Evolutionary conservation across 345 rosid genomes (phyloP), one percentile per base, ranked within the genome.

Genomic region (Cardamine resedifolia): DNA sequence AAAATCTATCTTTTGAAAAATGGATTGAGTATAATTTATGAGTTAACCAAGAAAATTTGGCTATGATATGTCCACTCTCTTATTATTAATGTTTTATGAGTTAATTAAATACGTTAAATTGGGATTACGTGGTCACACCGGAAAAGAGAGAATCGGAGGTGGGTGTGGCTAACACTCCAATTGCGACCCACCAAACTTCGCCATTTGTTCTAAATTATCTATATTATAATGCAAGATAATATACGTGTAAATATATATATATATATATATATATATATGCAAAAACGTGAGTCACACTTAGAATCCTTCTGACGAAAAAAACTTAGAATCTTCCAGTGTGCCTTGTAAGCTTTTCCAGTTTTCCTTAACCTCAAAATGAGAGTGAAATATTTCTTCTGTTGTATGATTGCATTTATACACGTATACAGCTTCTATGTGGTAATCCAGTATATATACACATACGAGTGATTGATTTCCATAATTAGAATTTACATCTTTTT

Each of bases 171-270:
- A 75, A 48, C 71, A 47, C 23, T 76, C 80, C 80, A 76, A 76
- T 70, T 70, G 80, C 80, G 72, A 76, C 72, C 79, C 80, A 76
- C 79, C 80, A 57, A 70, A 64, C 76, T 38, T 64, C 76, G 64
- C 72, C 71, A 70, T 75, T 68, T 38, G 10, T 28, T 57, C 10
- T 49, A 52, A 47, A 7, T 48, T 52, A 8, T 34, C 38, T 24
- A 27, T 11, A 61, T 51, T 50, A 4, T 6, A 41, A 60, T 8
- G 49, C 33, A 58, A 20, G 9, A 58, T 59, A 33, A 47, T 5
- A 51, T 64, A 43, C n/a, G n/a, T n/a, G n/a, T n/a, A n/a, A n/a
- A n/a, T n/a, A n/a, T n/a, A n/a, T n/a, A n/a, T n/a, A n/a, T n/a
- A n/a, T n/a, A n/a, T 6, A 50, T 56, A 34, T 39, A 12, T 3